Evolutionary conservation across 306 rosid species (phyloP), one percentile per base, ranked within the genome.

Genomic region (Pterocarpus santalinus): DNA sequence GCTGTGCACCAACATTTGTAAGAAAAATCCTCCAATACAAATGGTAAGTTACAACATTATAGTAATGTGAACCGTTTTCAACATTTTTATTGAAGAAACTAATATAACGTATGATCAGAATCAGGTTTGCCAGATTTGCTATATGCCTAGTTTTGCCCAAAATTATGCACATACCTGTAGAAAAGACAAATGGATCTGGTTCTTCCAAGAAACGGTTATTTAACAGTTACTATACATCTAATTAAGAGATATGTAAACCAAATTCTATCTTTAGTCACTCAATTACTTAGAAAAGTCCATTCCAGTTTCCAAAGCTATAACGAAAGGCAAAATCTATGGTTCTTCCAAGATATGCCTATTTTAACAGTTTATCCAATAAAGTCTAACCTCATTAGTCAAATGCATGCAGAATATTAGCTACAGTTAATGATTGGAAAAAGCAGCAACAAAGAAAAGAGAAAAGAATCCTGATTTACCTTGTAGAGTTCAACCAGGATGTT

Each of bases 401-500:
- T 65, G 33, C 44, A 74, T 58, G 8, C 46, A 44, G 16, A 14
- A 32, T 28, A 61, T 46, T 43, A 44, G 17, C 53, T 30, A 13
- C 66, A 75, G 60, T 8, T 28, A 81, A 77, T 13, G 35, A 69
- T 14, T 8, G 16, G 4, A 6, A 36, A 60, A 51, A 63, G 1
- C 55, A 63, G 30, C 44, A 61, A 69, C 47, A 73, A 56, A 53
- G 33, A 64, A 15, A 76, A 55, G 16, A 60, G 53, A 36, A 53
- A 3, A 69, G 72, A 22, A 13, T 39, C 17, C 43, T 75, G 61
- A 55, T 62, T 79, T 75, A 90, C 99, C 99, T 95, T 95, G 85
- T 87, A 95, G 61, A 95, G 82, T 77, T 95, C 98, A 72, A 93
- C 90, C 65, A 95, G 69, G 57, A 93, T 92, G 85, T 95, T 95